phyloP scores from a whole-genome alignment of 2,329 filamentous ascomycete species.

The Pyrenochaeta sp. region DNA sequence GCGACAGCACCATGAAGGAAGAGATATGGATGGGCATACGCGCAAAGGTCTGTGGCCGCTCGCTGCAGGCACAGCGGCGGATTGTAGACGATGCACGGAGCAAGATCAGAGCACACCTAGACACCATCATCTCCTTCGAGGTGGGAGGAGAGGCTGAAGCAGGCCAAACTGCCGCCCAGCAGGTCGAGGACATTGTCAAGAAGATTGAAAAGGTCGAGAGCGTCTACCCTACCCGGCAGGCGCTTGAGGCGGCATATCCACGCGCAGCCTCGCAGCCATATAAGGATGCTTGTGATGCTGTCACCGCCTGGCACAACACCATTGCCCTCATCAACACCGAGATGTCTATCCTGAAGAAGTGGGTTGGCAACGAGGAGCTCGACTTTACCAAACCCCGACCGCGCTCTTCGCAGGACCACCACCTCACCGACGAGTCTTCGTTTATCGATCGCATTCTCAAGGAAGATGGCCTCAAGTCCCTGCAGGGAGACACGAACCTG shows the following conservation, averaged over 20 bases:
- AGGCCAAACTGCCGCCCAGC: conserved; percentile 84
- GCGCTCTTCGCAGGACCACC: conserved; percentile 72
- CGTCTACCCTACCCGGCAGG: conserved; percentile 81
- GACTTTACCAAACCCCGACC: conserved; percentile 83
- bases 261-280: conserved; percentile 79
- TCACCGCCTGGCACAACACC: conserved; percentile 96
- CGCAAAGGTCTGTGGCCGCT: conserved; percentile 83
- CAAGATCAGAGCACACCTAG: conserved; percentile 76
- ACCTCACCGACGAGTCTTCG: conserved; percentile 86
- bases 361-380: conserved; percentile 95
- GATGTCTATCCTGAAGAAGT: conserved; percentile 87
- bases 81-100: conserved; percentile 85
- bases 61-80: conserved; percentile 82
- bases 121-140: conserved; percentile 90
- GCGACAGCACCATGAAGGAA: conserved; percentile 71
- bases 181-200: conserved; percentile 87
- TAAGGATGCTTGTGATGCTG: conserved; percentile 82
- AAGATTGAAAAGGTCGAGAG: conserved; percentile 91
- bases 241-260: conserved; percentile 78
- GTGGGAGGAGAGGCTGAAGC: conserved; percentile 93
- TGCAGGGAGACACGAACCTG: conserved; percentile 87
- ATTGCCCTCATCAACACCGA: conserved; percentile 96
- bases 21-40: conserved; percentile 89
- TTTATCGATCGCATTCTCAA: conserved; percentile 96
- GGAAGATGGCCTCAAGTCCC: conserved; percentile 90